These are phyloP conservation scores for Candida chilensis DNA, from an alignment of 805 yeast species.

Conservation along the genomic window DNA sequence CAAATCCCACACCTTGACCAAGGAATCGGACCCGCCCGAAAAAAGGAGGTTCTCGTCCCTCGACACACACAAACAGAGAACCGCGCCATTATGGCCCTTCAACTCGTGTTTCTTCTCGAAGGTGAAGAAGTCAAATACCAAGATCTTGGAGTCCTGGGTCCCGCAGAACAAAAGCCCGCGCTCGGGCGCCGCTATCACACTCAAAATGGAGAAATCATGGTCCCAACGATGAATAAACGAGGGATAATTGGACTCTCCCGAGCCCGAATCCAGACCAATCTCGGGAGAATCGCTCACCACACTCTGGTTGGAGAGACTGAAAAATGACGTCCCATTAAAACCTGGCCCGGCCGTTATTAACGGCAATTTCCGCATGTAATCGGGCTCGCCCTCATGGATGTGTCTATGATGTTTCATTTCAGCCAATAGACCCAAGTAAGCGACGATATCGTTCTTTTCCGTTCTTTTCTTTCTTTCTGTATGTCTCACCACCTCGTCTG, in stretches of 20 bases:
- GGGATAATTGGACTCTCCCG: constrained; percentile 11
- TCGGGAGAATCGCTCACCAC: background rate
- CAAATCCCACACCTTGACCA: constrained; percentile 80
- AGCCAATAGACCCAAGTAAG: too few species aligned
- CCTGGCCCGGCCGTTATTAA: too few species aligned
- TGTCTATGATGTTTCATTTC: background rate
- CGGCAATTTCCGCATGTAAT: background rate
- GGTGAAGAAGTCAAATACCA: constrained; percentile 59
- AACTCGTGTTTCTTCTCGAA: constrained; percentile 47
- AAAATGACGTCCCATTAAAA: too few species aligned
- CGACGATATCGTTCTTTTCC: too few species aligned
- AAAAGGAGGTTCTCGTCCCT: constrained; percentile 52
- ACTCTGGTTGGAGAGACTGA: background rate
- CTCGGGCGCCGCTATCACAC: constrained; percentile 54
- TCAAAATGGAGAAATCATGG: constrained; percentile 61
- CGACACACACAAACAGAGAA: constrained; percentile 56
- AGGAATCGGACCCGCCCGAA: constrained; percentile 85
- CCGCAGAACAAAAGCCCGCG: constrained; percentile 71
- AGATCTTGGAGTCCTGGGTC: constrained; percentile 75
- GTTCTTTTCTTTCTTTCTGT: too few species aligned
- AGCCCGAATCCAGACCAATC: too few species aligned
- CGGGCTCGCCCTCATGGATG: constrained; percentile 1
- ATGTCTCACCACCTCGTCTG: too few species aligned
- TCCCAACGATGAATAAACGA: constrained; percentile 67
- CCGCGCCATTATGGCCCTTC: constrained; percentile 65